Evolutionary conservation across 148 eudicot genomes (phyloP).

Genomic region (Rheum nobile): DNA sequence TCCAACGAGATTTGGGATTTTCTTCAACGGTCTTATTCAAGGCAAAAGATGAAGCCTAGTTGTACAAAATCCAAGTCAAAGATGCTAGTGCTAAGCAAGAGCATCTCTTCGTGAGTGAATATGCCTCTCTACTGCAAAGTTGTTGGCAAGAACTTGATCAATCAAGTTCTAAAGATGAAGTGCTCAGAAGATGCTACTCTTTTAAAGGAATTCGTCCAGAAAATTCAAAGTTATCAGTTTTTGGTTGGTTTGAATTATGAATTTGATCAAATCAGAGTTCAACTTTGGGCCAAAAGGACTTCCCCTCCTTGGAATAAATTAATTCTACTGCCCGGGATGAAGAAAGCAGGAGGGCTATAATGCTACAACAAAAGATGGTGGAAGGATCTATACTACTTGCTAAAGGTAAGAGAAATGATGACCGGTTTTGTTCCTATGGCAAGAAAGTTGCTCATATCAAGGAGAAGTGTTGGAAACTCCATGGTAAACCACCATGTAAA

Average conservation of each 20-base stretch:
- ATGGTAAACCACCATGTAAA: neutral
- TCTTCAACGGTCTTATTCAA: slow-evolving; percentile 11
- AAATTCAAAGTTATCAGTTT: neutral
- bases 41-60: slow-evolving; percentile 10
- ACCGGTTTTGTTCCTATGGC: neutral
- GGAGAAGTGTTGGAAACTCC: slow-evolving; percentile 1
- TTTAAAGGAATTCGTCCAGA: neutral
- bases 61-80: neutral
- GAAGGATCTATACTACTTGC: neutral
- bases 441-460: neutral
- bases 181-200: neutral
- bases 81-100: neutral
- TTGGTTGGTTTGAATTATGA: neutral
- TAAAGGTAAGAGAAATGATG: neutral
- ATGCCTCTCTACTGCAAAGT: neutral
- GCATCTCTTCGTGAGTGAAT: neutral
- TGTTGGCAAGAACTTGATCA: slow-evolving; percentile 2
- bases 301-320: neutral
- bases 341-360: neutral
- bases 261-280: neutral
- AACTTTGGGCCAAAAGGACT: neutral
- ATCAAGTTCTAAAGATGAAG: neutral
- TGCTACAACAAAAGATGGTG: neutral
- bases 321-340: neutral
- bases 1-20: slow-evolving; percentile 12